Evolutionary conservation across 306 rosid species (phyloP).

Genomic region (Rosa multiflora): DNA sequence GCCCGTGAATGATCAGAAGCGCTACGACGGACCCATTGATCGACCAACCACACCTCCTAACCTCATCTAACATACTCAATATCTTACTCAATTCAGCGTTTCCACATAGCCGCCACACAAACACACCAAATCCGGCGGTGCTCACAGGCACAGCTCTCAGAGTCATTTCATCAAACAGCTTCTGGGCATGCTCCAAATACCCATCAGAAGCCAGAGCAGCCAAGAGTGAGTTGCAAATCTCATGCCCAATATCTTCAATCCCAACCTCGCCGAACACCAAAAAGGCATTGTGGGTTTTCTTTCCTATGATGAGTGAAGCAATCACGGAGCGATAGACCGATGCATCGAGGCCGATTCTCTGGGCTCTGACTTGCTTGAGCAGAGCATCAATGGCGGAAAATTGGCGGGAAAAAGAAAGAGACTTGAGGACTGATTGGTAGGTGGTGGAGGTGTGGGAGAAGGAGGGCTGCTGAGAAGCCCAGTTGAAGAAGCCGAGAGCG

Average conservation of each 20-base stretch:
- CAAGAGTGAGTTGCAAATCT: constrained; percentile 58
- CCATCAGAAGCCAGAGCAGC: constrained; percentile 76
- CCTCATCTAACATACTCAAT: constrained; percentile 52
- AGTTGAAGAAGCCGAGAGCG: constrained; percentile 88
- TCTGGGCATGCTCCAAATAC: constrained; percentile 43
- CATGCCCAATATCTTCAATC: constrained; percentile 39
- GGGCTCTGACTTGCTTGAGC: constrained; percentile 55
- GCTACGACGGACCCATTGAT: constrained; percentile 76
- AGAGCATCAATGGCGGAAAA: constrained; percentile 49
- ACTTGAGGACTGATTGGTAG: constrained; percentile 66
- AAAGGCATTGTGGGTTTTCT: constrained; percentile 54
- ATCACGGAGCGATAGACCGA: constrained; percentile 57
- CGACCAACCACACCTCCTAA: constrained; percentile 34
- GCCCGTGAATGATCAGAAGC: constrained; percentile 63
- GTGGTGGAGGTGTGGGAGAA: constrained; percentile 58
- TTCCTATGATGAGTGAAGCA: constrained; percentile 45
- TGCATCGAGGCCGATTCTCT: constrained; percentile 42
- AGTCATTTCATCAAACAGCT: constrained; percentile 67
- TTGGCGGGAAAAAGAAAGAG: constrained; percentile 58
- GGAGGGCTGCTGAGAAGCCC: constrained; percentile 89
- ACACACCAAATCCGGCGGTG: constrained; percentile 82
- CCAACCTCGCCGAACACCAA: constrained; percentile 35
- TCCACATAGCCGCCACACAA: constrained; percentile 54
- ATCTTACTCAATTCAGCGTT: constrained; percentile 41
- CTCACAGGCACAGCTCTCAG: constrained; percentile 41